A percentile compares a stretch with the other conserved stretches of the same genome.
Conservation (phyloP, 768 basidiomycete genomes). For the Kwoniella mangroviensis region DNA sequence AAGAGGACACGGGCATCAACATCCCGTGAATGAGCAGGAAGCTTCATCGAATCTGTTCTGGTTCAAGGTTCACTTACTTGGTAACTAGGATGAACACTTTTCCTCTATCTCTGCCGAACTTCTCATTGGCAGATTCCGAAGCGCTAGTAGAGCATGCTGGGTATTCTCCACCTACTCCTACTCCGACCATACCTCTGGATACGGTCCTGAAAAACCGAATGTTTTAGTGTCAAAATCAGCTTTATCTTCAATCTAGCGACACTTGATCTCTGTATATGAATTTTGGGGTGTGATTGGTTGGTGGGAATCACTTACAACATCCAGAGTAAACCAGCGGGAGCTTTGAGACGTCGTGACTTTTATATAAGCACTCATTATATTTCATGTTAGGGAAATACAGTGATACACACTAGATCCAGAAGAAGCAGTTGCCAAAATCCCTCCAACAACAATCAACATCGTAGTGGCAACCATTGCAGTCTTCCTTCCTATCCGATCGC, state of each 20-base stretch:
- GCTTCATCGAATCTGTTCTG: no score
- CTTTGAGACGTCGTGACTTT: no score
- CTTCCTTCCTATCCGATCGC: slow-evolving; percentile 75
- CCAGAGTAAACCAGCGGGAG: slow-evolving; percentile 69
- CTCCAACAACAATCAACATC: slow-evolving; percentile 70
- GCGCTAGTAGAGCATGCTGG: slow-evolving; percentile 73
- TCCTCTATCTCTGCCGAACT: slow-evolving; percentile 66
- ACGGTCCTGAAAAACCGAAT: slow-evolving; percentile 59
- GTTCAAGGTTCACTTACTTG: slow-evolving; percentile 61
- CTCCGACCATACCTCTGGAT: slow-evolving; percentile 63
- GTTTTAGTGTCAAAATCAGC: neutral
- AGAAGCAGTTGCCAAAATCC: slow-evolving; percentile 70
- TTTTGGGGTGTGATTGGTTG: no score
- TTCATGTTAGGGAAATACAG: no score
- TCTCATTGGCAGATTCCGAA: slow-evolving; percentile 75
- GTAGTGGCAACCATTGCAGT: slow-evolving; percentile 74
- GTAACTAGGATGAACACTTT: slow-evolving; percentile 78
- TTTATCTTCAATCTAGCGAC: no score
- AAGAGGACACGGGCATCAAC: neutral
- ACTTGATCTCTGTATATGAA: no score
- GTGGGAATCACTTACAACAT: slow-evolving; percentile 59
- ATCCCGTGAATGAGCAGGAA: neutral
- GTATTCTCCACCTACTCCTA: slow-evolving; percentile 80
- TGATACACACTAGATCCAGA: slow-evolving; percentile 70
- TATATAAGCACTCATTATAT: no score